Evolutionary conservation across 257 asterid species (phyloP).

Genomic region (Perilla frutescens): DNA sequence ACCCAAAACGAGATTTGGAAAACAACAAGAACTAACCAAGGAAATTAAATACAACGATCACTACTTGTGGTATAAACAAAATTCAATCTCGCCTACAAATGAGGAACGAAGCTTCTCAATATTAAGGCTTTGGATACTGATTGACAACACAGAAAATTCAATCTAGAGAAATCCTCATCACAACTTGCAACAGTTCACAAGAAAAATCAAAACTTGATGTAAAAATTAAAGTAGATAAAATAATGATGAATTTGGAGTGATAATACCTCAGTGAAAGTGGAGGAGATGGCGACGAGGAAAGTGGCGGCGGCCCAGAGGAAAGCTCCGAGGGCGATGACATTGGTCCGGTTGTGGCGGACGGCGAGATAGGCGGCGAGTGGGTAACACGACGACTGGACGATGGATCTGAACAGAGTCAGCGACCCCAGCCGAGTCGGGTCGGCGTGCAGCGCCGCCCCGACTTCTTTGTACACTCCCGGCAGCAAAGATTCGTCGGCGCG

Average conservation of each 20-base stretch:
- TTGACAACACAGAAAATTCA: background rate
- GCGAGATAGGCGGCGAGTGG: constrained; percentile 87
- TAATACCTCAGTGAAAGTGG: constrained; percentile 70
- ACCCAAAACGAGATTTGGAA: background rate
- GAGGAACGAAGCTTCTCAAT: background rate
- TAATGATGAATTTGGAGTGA: background rate
- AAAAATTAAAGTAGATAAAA: background rate
- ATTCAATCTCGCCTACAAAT: background rate
- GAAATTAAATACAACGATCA: background rate
- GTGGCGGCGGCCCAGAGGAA: constrained; percentile 95
- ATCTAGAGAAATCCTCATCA: background rate
- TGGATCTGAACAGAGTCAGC: constrained; percentile 71
- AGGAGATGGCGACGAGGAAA: constrained; percentile 65
- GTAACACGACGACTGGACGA: constrained; percentile 83
- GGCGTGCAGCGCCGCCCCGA: constrained; percentile 81
- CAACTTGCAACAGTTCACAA: background rate
- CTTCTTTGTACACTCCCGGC: constrained; percentile 90
- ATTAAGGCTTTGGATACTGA: background rate
- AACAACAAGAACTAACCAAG: background rate
- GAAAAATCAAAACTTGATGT: background rate
- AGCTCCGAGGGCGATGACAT: constrained; percentile 76
- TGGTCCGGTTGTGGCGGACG: constrained; percentile 74
- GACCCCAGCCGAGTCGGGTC: constrained; percentile 89
- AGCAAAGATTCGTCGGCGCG: constrained; percentile 82
- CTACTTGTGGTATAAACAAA: background rate